Evolutionary conservation across 148 eudicot species (phyloP).

Genomic region (Diospyros lotus): DNA sequence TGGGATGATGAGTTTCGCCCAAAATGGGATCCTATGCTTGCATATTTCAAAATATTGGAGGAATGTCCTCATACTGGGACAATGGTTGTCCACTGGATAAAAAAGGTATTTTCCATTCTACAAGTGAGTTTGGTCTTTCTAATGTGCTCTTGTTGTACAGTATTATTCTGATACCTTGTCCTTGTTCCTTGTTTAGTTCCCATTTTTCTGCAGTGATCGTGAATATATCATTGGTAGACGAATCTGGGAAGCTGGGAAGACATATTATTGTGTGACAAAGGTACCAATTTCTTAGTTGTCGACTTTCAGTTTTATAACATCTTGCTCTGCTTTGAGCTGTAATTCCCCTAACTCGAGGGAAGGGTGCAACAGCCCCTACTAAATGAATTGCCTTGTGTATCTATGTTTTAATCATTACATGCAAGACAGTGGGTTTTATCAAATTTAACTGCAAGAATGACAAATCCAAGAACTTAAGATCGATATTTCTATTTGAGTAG

Average conservation of each 20-base stretch:
- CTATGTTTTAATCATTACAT: too few relatives aligned
- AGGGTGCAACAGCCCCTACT: not conserved
- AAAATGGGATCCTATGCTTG: slow-evolving; percentile 98
- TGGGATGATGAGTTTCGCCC: slow-evolving; percentile 97
- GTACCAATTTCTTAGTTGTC: slow-evolving; percentile 27
- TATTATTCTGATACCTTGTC: slow-evolving; percentile 6
- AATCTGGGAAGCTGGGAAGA: slow-evolving; percentile 91
- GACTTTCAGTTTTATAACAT: not conserved
- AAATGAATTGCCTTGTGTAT: not conserved
- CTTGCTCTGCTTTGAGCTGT: not conserved
- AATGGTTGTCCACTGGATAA: slow-evolving; percentile 79
- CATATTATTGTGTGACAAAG: slow-evolving; percentile 86
- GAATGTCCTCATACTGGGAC: slow-evolving; percentile 71
- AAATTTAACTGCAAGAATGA: not conserved
- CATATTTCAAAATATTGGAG: slow-evolving; percentile 63
- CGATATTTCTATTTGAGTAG: not conserved
- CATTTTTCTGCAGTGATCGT: slow-evolving; percentile 97
- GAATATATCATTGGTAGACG: slow-evolving; percentile 92
- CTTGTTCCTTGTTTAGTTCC: slow-evolving; percentile 61
- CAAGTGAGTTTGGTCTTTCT: not conserved
- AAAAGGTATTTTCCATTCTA: slow-evolving; percentile 49
- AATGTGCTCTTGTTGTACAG: not conserved
- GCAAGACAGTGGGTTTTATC: not conserved
- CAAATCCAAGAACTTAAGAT: not conserved
- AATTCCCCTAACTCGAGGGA: not conserved